Conservation (phyloP, 225 moss, liverwort and hornwort species). For the Rhytidiadelphus loreus region DNA sequence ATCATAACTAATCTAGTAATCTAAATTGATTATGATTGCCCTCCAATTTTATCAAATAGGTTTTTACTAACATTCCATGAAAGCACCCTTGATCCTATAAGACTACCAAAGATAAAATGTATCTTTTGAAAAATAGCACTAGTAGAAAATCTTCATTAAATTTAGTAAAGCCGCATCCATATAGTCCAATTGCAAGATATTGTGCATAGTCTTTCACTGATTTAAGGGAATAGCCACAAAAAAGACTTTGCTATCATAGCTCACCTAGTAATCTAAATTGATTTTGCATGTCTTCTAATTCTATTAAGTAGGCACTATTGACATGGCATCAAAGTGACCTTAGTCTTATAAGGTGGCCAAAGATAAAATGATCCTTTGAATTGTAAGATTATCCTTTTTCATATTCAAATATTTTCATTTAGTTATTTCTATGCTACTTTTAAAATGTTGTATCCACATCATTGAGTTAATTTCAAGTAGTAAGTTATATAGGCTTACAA, state of each 20-base stretch:
- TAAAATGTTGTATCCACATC: background rate
- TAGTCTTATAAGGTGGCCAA: too few relatives aligned
- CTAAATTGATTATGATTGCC: accelerated
- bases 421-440: too few relatives aligned
- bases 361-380: too few relatives aligned
- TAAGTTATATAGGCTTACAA: background rate
- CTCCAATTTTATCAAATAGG: background rate
- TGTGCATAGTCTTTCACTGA: accelerated
- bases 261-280: too few relatives aligned
- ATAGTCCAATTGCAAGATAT: background rate
- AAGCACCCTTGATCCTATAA: accelerated
- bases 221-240: too few relatives aligned
- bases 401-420: background rate
- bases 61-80: accelerated
- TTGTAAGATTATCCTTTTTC: background rate
- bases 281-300: too few relatives aligned
- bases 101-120: background rate
- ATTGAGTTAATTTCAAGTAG: background rate
- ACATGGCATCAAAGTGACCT: too few relatives aligned
- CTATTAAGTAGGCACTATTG: too few relatives aligned
- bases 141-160: background rate
- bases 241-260: too few relatives aligned
- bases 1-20: background rate
- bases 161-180: background rate
- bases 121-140: background rate